Conservation (phyloP, 2,329 filamentous ascomycete species). For the Ophiocordyceps camponoti-leonardi region DNA sequence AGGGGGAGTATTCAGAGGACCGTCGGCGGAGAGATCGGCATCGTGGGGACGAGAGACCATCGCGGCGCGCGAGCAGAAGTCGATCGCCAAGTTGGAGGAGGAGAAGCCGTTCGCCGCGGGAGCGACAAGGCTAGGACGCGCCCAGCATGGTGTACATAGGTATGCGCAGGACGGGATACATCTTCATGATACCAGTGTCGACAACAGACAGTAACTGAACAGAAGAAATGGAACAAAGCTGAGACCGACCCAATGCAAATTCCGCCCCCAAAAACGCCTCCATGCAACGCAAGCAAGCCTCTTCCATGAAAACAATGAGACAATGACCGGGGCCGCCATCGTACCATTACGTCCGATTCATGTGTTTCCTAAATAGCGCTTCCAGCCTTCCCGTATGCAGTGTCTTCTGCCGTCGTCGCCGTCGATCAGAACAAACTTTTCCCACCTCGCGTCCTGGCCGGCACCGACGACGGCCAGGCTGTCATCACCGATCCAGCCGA, state of each 20-base stretch:
- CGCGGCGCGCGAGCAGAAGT: slow-evolving; percentile 21
- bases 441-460: slow-evolving; percentile 69
- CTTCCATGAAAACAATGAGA: background rate
- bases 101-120: slow-evolving; percentile 17
- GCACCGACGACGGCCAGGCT: slow-evolving; percentile 63
- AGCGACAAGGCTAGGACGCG: slow-evolving; percentile 9
- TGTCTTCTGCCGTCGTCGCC: slow-evolving; percentile 49
- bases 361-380: slow-evolving; percentile 45
- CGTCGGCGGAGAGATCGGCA: slow-evolving; percentile 11
- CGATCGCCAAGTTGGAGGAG: slow-evolving; percentile 4
- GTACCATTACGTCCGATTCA: slow-evolving; percentile 3
- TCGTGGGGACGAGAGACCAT: slow-evolving; percentile 7
- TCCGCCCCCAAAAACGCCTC: background rate
- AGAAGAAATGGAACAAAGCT: background rate
- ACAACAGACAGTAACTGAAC: slow-evolving; percentile 1
- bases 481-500: slow-evolving; percentile 68
- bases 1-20: slow-evolving; percentile 12
- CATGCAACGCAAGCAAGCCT: background rate
- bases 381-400: slow-evolving; percentile 64
- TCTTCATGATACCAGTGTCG: background rate
- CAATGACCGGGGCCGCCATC: background rate
- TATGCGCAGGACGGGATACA: background rate
- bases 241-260: background rate
- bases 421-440: slow-evolving; percentile 62
- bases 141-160: no score